Evolutionary conservation across 345 rosid genomes (phyloP).

Genomic region (Kandelia obovata): DNA sequence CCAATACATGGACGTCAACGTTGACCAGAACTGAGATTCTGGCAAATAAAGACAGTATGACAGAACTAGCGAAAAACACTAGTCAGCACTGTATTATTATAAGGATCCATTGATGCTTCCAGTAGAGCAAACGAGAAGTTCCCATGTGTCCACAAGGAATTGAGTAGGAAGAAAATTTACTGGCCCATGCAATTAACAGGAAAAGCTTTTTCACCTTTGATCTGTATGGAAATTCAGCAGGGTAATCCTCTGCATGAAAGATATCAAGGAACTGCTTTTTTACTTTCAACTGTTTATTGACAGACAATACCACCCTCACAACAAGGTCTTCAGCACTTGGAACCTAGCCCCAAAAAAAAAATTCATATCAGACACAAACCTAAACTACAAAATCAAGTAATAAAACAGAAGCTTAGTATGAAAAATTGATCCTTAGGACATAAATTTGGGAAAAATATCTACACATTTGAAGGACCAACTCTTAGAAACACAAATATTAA

Average conservation of each 20-base stretch:
- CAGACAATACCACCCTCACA: constrained; percentile 50
- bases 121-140: background rate
- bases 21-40: background rate
- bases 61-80: background rate
- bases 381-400: background rate
- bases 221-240: constrained; percentile 47
- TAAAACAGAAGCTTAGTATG: background rate
- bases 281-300: constrained; percentile 36
- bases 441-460: too few species aligned
- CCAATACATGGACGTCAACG: background rate
- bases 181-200: constrained; percentile 7
- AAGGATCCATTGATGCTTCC: background rate
- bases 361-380: constrained; percentile 12
- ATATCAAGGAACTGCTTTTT: constrained; percentile 35
- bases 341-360: constrained; percentile 36
- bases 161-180: background rate
- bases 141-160: background rate
- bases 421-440: too few species aligned
- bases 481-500: background rate
- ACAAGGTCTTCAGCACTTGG: constrained; percentile 44
- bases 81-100: background rate
- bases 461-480: background rate
- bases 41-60: background rate
- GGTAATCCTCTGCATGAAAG: constrained; percentile 37
- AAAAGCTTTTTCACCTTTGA: constrained; percentile 47